Evolutionary conservation across 192 early-diverging fungal genomes (phyloP), one percentile per base, ranked within the genome.

Genomic region (Pilaira anomala): DNA sequence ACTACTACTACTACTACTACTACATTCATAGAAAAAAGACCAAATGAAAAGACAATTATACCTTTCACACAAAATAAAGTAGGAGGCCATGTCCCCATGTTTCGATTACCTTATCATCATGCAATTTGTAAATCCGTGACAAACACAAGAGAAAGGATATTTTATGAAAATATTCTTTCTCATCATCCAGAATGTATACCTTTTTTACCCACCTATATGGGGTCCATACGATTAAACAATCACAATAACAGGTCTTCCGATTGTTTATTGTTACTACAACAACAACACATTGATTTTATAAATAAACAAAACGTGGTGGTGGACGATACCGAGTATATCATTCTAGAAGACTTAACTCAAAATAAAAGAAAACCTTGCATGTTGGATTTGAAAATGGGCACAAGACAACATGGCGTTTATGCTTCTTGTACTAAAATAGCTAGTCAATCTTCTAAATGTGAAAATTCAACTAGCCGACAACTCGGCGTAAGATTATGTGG

Each of bases 371-470:
- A 83, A 28, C 97, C 97, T 0, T 97, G 94, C 63, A 93, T 98
- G 14, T 81, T 98, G 49, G 95, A 98, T 69, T 81, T 98, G 56
- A 98, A 98, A 63, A 98, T 98, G 97, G 97, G 97, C 25, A 96
- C 93, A 26, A 80, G 97, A 6, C 97, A 98, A 75, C 89, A 96
- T 63, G 95, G 97, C 7, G 86, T 98, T 49, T 85, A 91, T 79
- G 93, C 89, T 2, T 79, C 88, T 1, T 77, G 80, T 16, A 84
- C 86, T 46, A 98, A 98, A 73, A 81, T 88, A 41, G 71, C 83
- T 28, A 93, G 88, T 36, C 95, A 98, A 76, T 94, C 86, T 49
- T 77, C 82, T 39, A 98, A 98, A 72, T 98, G 95, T 65, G 93
- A 93, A 63, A 78, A 82, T 42, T 91, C 92, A 7, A 98, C 97